These are phyloP conservation scores for Fusarium sp. DNA, from an alignment of 2,329 filamentous ascomycete genomes.

Conservation along the genomic window DNA sequence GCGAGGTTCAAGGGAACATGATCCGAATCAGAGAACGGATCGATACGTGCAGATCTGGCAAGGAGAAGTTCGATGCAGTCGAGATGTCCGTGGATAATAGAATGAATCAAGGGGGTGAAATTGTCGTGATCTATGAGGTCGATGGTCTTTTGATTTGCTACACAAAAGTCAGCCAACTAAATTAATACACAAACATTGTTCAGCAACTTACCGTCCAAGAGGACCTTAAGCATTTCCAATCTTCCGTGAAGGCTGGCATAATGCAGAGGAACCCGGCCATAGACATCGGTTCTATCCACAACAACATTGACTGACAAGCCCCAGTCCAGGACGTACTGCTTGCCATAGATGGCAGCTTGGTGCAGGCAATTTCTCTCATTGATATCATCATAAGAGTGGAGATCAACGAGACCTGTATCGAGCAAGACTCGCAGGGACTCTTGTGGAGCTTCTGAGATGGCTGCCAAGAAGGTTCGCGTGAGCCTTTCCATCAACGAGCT, in stretches of 20 bases:
- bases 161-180: conserved; percentile 10
- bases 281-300: conserved; percentile 85
- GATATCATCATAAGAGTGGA: conserved; percentile 96
- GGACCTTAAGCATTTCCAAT: conserved; percentile 79
- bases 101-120: conserved; percentile 94
- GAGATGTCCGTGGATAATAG: conserved; percentile 87
- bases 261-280: conserved; percentile 90
- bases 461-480: conserved; percentile 88
- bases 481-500: conserved; percentile 74
- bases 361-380: conserved; percentile 97
- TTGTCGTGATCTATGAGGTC: conserved; percentile 95
- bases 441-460: conserved; percentile 84
- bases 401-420: conserved; percentile 82
- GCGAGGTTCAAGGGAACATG: conserved; percentile 95
- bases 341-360: conserved; percentile 94
- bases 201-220: conserved; percentile 66
- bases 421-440: conserved; percentile 79
- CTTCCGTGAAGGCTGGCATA: conserved; percentile 96
- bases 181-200: background rate
- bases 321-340: conserved; percentile 76
- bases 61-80: conserved; percentile 83
- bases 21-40: conserved; percentile 85
- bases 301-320: conserved; percentile 80
- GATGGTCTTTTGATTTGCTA: conserved; percentile 76
- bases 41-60: conserved; percentile 79